Conservation (phyloP, 148 eudicot species). For the Cornus kousa region DNA sequence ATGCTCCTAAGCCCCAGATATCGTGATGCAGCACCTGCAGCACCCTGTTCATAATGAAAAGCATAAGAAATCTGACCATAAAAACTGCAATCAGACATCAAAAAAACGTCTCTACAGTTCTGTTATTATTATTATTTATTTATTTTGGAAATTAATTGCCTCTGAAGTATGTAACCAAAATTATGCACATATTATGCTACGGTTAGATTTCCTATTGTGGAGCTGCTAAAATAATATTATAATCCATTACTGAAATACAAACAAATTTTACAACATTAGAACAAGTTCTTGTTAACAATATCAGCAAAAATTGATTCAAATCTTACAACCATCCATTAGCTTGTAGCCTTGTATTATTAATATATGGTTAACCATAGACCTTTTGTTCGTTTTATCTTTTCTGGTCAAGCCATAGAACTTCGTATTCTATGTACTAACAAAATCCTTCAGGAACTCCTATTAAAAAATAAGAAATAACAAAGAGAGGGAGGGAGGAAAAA, state of each 20-base stretch:
- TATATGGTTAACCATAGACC: neutral
- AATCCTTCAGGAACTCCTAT: neutral
- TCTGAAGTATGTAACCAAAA: neutral
- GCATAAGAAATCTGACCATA: neutral
- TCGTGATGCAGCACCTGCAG: slow-evolving; percentile 59
- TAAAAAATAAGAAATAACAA: neutral
- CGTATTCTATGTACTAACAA: neutral
- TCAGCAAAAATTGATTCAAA: neutral
- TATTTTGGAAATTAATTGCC: no score
- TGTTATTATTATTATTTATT: no score
- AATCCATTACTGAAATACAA: neutral
- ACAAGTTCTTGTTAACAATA: neutral
- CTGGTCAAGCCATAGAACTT: neutral
- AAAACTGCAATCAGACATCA: neutral
- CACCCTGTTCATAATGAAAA: slow-evolving; percentile 35
- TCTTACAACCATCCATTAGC: neutral
- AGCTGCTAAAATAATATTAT: neutral
- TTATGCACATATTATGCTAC: neutral
- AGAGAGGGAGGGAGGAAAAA: no score
- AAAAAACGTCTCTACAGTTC: neutral
- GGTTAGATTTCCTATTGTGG: neutral
- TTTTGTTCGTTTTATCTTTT: no score
- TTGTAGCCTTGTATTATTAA: neutral
- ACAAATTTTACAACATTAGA: slow-evolving; percentile 4
- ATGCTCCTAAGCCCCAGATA: slow-evolving; percentile 66